Evolutionary conservation across 2,329 filamentous ascomycete species (phyloP).

Genomic region (Pseudogymnoascus sp.): DNA sequence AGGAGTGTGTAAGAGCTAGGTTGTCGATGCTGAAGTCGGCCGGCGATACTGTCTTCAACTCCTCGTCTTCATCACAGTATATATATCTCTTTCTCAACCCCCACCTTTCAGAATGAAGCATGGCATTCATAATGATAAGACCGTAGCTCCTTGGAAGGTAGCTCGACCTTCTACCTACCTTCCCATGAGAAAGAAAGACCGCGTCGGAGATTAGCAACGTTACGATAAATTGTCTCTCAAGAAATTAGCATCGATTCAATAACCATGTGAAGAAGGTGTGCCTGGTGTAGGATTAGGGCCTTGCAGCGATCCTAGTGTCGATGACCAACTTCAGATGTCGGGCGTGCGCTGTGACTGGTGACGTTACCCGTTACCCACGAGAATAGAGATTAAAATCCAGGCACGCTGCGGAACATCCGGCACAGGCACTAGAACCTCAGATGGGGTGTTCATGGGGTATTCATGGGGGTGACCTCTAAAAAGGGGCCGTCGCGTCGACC

Average conservation of each 20-base stretch:
- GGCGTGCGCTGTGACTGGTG: background rate
- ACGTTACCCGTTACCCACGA: background rate
- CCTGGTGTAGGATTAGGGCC: background rate
- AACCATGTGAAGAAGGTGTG: background rate
- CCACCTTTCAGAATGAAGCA: background rate
- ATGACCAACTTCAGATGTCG: background rate
- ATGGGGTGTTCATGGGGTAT: background rate
- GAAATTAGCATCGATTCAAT: background rate
- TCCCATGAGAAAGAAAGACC: background rate
- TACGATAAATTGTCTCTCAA: background rate
- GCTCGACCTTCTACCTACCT: background rate
- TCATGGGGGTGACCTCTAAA: background rate
- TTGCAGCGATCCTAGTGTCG: background rate
- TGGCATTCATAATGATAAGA: background rate
- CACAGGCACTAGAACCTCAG: background rate
- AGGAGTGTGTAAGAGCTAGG: background rate
- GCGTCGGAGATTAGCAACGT: slow-evolving; percentile 1
- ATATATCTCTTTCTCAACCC: background rate
- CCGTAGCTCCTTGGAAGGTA: background rate
- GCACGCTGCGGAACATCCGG: background rate
- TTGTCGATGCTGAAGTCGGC: slow-evolving; percentile 8
- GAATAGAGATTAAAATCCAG: slow-evolving; percentile 4
- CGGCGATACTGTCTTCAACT: background rate
- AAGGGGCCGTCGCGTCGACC: background rate
- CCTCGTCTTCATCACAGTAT: background rate